A percentile compares a stretch with the other conserved stretches of the same genome.
Evolutionary conservation across 2,329 filamentous ascomycete species (phyloP).

Genomic region (Penicillium frequentans): DNA sequence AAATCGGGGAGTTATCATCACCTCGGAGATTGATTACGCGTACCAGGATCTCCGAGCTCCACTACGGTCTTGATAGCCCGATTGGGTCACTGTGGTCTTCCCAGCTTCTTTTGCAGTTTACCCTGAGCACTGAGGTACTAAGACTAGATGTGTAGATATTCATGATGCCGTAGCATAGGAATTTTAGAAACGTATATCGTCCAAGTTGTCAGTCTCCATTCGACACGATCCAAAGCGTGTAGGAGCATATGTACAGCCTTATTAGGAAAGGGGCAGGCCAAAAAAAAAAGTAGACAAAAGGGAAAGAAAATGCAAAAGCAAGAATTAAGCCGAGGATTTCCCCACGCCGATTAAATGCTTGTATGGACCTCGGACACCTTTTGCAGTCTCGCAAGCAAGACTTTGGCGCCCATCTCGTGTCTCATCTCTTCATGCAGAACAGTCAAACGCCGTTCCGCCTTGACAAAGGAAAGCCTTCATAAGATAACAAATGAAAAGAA

Average conservation of each 20-base stretch:
- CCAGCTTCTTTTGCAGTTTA: neutral
- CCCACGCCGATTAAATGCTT: slow-evolving; percentile 27
- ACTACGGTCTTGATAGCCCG: neutral
- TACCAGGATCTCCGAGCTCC: neutral
- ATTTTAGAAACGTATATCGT: neutral
- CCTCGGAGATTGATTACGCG: neutral
- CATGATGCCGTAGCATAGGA: neutral
- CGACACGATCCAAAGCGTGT: neutral
- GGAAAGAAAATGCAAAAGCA: slow-evolving; percentile 2
- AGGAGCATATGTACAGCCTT: slow-evolving; percentile 12
- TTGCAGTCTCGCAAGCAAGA: slow-evolving; percentile 12
- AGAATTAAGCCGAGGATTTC: slow-evolving; percentile 12
- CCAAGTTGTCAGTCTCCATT: neutral
- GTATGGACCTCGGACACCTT: slow-evolving; percentile 10
- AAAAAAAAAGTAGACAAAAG: slow-evolving; percentile 1
- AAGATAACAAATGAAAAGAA: slow-evolving; percentile 23
- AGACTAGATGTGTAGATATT: neutral
- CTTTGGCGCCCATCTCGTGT: slow-evolving; percentile 23
- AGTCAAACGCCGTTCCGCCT: slow-evolving; percentile 15
- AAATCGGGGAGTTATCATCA: neutral
- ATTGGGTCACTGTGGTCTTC: neutral
- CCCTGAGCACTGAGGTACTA: neutral
- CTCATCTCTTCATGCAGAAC: slow-evolving; percentile 27
- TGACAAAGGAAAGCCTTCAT: slow-evolving; percentile 16
- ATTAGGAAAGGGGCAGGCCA: neutral